These are phyloP conservation scores for Serpula lacrymans DNA, from an alignment of 768 basidiomycete genomes.

Conservation along the genomic window DNA sequence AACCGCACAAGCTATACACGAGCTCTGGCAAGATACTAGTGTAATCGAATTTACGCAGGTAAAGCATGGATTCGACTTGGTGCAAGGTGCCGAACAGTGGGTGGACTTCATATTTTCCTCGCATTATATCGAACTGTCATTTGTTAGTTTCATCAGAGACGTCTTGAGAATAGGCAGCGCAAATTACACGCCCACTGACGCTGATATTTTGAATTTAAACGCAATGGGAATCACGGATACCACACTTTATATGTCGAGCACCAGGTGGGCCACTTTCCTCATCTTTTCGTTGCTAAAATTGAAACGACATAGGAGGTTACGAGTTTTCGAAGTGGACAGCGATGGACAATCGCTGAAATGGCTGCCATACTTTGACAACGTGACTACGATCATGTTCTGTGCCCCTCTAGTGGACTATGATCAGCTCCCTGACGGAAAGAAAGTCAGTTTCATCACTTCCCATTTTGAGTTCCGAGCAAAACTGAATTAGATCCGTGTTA, in stretches of 20 bases:
- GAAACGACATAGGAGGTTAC: not conserved
- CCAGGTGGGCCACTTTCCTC: conserved; percentile 20
- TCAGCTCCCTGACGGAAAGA: conserved; percentile 66
- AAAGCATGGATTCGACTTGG: conserved; percentile 44
- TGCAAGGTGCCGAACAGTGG: conserved; percentile 49
- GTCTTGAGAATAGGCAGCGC: conserved; percentile 40
- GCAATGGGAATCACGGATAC: conserved; percentile 51
- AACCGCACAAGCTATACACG: conserved; percentile 58
- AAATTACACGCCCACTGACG: conserved; percentile 45
- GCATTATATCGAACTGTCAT: not conserved
- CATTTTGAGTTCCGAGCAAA: too few species aligned
- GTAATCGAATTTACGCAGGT: conserved; percentile 27
- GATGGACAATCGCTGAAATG: conserved; percentile 46
- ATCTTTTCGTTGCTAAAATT: not conserved
- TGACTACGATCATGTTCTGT: conserved; percentile 71
- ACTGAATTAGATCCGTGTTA: too few species aligned
- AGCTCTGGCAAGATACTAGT: conserved; percentile 63
- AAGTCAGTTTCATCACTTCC: conserved; percentile 34
- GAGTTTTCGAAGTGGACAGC: conserved; percentile 38
- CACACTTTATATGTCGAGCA: conserved; percentile 27
- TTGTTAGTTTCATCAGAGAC: conserved; percentile 41
- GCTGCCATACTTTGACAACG: conserved; percentile 57
- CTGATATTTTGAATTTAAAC: conserved; percentile 47
- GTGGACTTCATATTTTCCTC: conserved; percentile 9
- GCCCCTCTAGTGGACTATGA: conserved; percentile 74